Evolutionary conservation across 305 asterid species (phyloP).

Genomic region (Solanum chacoense): DNA sequence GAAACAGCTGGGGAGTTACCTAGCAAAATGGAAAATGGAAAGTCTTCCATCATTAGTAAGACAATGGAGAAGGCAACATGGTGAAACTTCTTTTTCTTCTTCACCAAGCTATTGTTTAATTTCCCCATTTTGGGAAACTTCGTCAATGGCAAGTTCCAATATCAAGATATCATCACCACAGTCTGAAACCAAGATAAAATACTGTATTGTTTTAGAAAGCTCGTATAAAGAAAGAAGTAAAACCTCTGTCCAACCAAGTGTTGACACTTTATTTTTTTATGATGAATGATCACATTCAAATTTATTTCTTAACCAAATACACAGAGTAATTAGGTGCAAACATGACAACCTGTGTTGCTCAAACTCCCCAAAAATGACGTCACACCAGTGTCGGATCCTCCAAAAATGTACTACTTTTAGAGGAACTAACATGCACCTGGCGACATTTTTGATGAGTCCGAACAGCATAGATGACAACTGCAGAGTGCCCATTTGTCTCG

Average conservation of each 20-base stretch:
- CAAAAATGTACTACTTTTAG: too few species aligned
- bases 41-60: constrained; percentile 80
- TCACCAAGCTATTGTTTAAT: constrained; percentile 47
- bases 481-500: too few species aligned
- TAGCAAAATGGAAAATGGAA: constrained; percentile 69
- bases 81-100: constrained; percentile 65
- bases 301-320: too few species aligned
- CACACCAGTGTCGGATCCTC: too few species aligned
- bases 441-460: too few species aligned
- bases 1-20: constrained; percentile 31
- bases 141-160: constrained; percentile 63
- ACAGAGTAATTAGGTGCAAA: too few species aligned
- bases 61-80: constrained; percentile 68
- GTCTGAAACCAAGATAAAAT: constrained; percentile 24
- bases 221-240: not conserved
- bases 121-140: constrained; percentile 54
- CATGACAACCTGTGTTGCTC: too few species aligned
- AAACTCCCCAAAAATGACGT: too few species aligned
- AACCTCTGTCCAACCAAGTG: not conserved
- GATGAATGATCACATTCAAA: too few species aligned
- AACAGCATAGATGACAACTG: too few species aligned
- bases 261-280: too few species aligned
- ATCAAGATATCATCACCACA: constrained; percentile 71
- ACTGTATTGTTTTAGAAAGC: not conserved
- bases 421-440: too few species aligned